Percentiles rank a stretch among this genome's conserved stretches.
Conservation (phyloP, 78 protist genomes). For the Dictyostelium citrinum region DNA sequence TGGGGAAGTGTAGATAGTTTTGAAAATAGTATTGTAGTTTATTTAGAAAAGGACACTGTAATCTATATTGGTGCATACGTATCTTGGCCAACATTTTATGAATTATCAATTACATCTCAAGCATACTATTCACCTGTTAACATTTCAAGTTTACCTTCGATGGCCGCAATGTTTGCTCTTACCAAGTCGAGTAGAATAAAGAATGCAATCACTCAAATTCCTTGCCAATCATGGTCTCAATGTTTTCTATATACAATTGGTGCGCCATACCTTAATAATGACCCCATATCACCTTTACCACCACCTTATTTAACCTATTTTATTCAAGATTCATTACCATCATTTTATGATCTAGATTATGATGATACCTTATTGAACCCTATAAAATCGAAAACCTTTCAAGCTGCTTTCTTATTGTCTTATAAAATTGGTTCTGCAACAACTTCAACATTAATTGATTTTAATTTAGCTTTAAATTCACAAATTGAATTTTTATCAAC, state of each 20-base stretch:
- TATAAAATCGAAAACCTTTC: background rate
- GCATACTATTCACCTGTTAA: background rate
- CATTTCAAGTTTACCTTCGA: background rate
- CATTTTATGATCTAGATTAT: background rate
- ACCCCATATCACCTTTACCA: background rate
- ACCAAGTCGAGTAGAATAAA: background rate
- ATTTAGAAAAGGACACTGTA: background rate
- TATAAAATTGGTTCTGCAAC: slow-evolving; percentile 1
- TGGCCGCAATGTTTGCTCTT: background rate
- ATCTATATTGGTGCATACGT: slow-evolving; percentile 6
- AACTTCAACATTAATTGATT: background rate
- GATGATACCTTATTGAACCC: background rate
- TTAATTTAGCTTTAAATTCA: background rate
- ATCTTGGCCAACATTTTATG: background rate
- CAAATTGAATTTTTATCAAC: slow-evolving; percentile 10
- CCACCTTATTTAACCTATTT: slow-evolving; percentile 34
- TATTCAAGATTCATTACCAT: background rate
- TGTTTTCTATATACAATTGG: background rate
- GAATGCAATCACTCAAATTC: background rate
- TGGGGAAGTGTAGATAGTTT: background rate
- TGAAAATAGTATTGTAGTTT: background rate
- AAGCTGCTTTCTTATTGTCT: slow-evolving; percentile 40
- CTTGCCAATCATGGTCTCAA: background rate
- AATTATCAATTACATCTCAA: background rate
- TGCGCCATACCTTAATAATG: background rate